Conservation (phyloP, 2,329 filamentous ascomycete genomes). For the Drechslera avenae region DNA sequence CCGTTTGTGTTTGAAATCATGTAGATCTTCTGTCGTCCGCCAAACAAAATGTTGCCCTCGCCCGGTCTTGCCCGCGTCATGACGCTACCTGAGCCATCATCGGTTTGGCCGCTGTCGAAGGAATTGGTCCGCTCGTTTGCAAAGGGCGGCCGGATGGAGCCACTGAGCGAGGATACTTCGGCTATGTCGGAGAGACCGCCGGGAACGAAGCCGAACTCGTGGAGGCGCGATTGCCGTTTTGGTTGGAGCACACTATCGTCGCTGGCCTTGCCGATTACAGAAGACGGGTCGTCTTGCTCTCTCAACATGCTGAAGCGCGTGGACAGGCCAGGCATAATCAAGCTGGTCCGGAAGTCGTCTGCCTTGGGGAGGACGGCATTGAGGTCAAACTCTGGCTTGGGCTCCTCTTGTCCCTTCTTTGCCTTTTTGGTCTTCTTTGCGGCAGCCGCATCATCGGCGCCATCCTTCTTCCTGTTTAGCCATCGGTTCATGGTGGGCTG, state of each 20-base stretch:
- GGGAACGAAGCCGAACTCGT: slow-evolving; percentile 69
- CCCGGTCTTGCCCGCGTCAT: slow-evolving; percentile 82
- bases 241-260: slow-evolving; percentile 91
- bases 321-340: slow-evolving; percentile 93
- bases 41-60: slow-evolving; percentile 92
- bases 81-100: slow-evolving; percentile 75
- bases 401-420: slow-evolving; percentile 59
- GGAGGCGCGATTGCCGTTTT: slow-evolving; percentile 77
- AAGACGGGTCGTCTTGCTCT: slow-evolving; percentile 90
- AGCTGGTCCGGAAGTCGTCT: slow-evolving; percentile 92
- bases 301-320: slow-evolving; percentile 95
- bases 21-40: slow-evolving; percentile 93
- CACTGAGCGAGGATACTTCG: slow-evolving; percentile 78
- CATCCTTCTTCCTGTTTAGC: slow-evolving; percentile 69
- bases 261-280: slow-evolving; percentile 88
- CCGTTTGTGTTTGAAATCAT: slow-evolving; percentile 68
- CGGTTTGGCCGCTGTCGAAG: slow-evolving; percentile 65
- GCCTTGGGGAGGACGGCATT: slow-evolving; percentile 74
- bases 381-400: slow-evolving; percentile 73
- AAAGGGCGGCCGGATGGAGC: slow-evolving; percentile 61
- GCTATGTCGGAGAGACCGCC: slow-evolving; percentile 79
- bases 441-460: slow-evolving; percentile 40
- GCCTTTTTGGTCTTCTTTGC: slow-evolving; percentile 51
- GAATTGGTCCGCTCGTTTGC: slow-evolving; percentile 67
- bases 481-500: slow-evolving; percentile 73